Evolutionary conservation across 2,329 filamentous ascomycete genomes (phyloP).

Genomic region (Blastomyces gilchristii): DNA sequence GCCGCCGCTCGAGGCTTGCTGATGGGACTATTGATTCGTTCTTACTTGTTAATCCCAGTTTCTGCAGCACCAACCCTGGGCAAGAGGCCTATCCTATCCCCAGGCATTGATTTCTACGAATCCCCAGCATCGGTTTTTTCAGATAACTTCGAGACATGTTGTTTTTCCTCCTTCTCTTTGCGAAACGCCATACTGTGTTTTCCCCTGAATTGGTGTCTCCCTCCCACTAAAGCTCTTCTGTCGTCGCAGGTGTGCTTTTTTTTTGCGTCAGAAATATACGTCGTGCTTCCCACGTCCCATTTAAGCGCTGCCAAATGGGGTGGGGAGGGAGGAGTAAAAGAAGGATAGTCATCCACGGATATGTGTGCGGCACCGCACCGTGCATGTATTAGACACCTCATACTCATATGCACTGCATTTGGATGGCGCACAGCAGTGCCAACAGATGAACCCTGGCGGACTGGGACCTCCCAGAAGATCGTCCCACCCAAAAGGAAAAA

Average conservation of each 20-base stretch:
- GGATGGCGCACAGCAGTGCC: constrained; percentile 8
- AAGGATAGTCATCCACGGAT: background rate
- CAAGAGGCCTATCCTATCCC: background rate
- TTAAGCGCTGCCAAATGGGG: background rate
- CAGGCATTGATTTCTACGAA: background rate
- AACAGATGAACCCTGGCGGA: constrained; percentile 7
- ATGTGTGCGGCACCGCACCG: constrained; percentile 1
- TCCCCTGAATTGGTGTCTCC: background rate
- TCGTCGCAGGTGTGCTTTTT: background rate
- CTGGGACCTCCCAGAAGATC: constrained; percentile 3
- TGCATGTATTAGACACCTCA: constrained; percentile 4
- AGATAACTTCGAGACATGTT: background rate
- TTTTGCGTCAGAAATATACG: background rate
- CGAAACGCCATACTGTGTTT: background rate
- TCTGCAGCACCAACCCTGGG: background rate
- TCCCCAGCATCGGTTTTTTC: background rate
- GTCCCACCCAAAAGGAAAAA: background rate
- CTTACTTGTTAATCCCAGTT: background rate
- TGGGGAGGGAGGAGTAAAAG: no score
- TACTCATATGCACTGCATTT: constrained; percentile 7
- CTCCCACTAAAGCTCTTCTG: background rate
- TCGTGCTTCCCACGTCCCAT: background rate
- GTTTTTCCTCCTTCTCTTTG: background rate
- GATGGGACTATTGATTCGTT: background rate
- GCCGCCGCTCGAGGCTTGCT: background rate